A percentile compares a stretch with the other conserved stretches of the same genome.
Conservation (phyloP, 1,284 basidiomycete species). For the Cryptococcus amylolentus region DNA sequence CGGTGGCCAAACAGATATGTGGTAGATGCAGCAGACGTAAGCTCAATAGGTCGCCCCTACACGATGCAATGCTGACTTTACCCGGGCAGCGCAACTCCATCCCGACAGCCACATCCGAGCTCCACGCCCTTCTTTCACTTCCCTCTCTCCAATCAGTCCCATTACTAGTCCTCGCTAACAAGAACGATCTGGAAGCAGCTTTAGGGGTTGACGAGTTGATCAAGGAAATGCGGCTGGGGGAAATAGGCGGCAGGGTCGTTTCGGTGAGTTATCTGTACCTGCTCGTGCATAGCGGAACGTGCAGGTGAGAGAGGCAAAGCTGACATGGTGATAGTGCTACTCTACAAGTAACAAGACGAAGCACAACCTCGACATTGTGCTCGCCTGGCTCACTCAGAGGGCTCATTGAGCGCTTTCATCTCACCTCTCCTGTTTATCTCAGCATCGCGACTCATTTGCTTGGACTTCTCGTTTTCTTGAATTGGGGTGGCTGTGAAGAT, state of each 20-base stretch:
- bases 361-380: conserved; percentile 69
- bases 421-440: no score
- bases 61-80: background rate
- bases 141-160: conserved; percentile 74
- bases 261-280: conserved; percentile 60
- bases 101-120: conserved; percentile 80
- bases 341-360: conserved; percentile 80
- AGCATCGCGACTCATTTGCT: no score
- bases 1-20: conserved; percentile 64
- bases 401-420: conserved; percentile 26
- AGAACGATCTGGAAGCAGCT: conserved; percentile 82
- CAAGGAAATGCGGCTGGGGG: conserved; percentile 70
- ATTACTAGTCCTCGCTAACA: conserved; percentile 89
- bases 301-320: background rate
- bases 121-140: conserved; percentile 78
- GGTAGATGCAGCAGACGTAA: conserved; percentile 80
- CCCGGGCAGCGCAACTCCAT: conserved; percentile 55
- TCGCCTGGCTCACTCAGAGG: conserved; percentile 53
- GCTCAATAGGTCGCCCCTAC: conserved; percentile 31
- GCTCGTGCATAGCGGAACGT: background rate
- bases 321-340: conserved; percentile 24
- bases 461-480: no score
- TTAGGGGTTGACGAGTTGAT: conserved; percentile 84
- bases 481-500: no score
- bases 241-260: conserved; percentile 75